phyloP scores from a whole-genome alignment of 2,329 filamentous ascomycete species.

The Cercospora sojina region DNA sequence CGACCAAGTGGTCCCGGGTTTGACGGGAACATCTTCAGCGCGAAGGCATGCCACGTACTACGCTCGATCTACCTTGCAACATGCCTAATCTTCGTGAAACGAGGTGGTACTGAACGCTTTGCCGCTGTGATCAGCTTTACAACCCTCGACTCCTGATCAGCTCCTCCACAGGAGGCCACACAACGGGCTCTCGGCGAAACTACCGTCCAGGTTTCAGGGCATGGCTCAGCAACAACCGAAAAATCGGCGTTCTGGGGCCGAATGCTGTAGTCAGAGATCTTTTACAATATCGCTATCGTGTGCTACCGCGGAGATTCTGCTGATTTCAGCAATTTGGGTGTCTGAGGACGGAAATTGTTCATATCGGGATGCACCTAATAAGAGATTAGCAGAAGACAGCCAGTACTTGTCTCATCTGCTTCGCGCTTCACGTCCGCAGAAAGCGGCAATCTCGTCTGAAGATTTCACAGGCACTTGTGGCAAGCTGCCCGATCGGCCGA shows the following conservation, averaged over 20 bases:
- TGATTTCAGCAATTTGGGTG: background rate
- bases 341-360: background rate
- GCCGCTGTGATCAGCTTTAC: background rate
- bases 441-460: background rate
- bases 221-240: background rate
- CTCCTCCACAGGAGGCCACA: background rate
- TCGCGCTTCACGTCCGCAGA: background rate
- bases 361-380: background rate
- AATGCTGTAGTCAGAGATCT: background rate
- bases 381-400: background rate
- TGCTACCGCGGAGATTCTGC: background rate
- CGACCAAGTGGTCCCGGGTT: background rate
- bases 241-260: background rate
- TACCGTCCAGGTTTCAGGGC: background rate
- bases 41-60: background rate
- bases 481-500: background rate
- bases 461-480: background rate
- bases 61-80: background rate
- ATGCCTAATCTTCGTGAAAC: background rate
- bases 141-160: background rate
- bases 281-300: background rate
- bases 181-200: background rate
- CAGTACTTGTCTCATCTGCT: background rate
- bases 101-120: background rate
- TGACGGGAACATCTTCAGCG: background rate